These are phyloP conservation scores for Kluyveromyces aestuarii DNA, from an alignment of 805 yeast genomes.

Conservation along the genomic window DNA sequence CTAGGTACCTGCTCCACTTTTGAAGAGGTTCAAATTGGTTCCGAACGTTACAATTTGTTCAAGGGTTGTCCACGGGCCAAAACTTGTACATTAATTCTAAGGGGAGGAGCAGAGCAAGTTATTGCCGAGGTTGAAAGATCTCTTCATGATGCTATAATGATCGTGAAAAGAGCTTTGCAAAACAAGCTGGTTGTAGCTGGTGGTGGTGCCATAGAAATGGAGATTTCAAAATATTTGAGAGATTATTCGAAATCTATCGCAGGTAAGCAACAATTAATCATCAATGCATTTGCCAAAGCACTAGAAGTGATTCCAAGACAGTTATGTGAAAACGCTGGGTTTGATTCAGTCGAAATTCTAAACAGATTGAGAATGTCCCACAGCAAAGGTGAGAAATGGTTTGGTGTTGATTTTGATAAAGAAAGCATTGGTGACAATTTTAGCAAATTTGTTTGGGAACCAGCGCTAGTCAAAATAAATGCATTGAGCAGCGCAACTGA, in stretches of 20 bases:
- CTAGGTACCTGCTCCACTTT: conserved; percentile 79
- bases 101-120: conserved; percentile 99
- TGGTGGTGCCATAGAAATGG: conserved; percentile 99
- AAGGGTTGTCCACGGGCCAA: conserved; percentile 87
- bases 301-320: conserved; percentile 95
- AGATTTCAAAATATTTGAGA: conserved; percentile 77
- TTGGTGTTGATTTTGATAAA: conserved; percentile 83
- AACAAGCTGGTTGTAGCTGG: conserved; percentile 90
- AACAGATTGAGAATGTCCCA: conserved; percentile 89
- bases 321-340: conserved; percentile 97
- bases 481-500: conserved; percentile 96
- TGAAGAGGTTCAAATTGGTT: conserved; percentile 93
- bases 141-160: conserved; percentile 96
- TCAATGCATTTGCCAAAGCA: conserved; percentile 89
- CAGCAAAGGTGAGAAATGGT: conserved; percentile 87
- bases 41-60: conserved; percentile 89
- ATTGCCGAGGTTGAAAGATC: conserved; percentile 97
- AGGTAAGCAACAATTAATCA: conserved; percentile 91
- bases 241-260: conserved; percentile 82
- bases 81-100: conserved; percentile 84
- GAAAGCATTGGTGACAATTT: conserved; percentile 80
- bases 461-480: conserved; percentile 85
- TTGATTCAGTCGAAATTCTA: conserved; percentile 91
- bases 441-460: conserved; percentile 93
- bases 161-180: conserved; percentile 87